Percentiles rank a stretch among this genome's conserved stretches.
phyloP scores from a whole-genome alignment of 306 rosid species.

The Psophocarpus tetragonolobus region DNA sequence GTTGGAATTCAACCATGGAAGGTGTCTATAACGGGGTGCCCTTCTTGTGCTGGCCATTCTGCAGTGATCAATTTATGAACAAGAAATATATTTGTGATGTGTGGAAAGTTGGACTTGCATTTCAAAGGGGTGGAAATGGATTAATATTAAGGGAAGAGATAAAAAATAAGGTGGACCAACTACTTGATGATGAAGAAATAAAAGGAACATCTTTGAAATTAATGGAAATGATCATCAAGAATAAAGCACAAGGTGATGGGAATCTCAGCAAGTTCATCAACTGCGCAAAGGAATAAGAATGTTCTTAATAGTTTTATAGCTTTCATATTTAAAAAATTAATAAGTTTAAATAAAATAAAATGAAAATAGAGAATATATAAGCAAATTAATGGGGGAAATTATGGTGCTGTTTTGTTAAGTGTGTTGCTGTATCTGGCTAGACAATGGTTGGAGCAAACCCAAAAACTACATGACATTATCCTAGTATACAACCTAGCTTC shows the following conservation, averaged over 20 bases:
- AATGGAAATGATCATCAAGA: slow-evolving; percentile 29
- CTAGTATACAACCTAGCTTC: too few species aligned
- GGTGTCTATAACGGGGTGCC: slow-evolving; percentile 51
- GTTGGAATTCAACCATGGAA: slow-evolving; percentile 66
- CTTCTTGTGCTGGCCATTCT: slow-evolving; percentile 64
- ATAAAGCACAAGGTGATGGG: slow-evolving; percentile 35
- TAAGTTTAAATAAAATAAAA: not conserved
- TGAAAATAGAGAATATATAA: not conserved
- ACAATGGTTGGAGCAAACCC: too few species aligned
- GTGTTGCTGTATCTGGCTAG: too few species aligned
- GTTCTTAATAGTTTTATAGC: not conserved
- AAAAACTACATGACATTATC: too few species aligned
- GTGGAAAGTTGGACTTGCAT: slow-evolving; percentile 56
- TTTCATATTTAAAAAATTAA: not conserved
- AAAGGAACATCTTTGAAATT: slow-evolving; percentile 33
- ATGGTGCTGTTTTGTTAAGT: not conserved
- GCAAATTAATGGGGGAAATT: not conserved
- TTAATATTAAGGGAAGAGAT: slow-evolving; percentile 43
- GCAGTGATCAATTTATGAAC: slow-evolving; percentile 48
- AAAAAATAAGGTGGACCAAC: slow-evolving; percentile 46
- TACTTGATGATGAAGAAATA: slow-evolving; percentile 36
- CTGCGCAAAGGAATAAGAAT: slow-evolving; percentile 6
- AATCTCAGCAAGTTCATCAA: slow-evolving; percentile 39
- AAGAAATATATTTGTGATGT: slow-evolving; percentile 54
- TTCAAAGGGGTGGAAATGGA: slow-evolving; percentile 45